Percentiles rank a stretch among this genome's conserved stretches.
Evolutionary conservation across 805 yeast species (phyloP).

Genomic region (Zygoascus bituminiphila): DNA sequence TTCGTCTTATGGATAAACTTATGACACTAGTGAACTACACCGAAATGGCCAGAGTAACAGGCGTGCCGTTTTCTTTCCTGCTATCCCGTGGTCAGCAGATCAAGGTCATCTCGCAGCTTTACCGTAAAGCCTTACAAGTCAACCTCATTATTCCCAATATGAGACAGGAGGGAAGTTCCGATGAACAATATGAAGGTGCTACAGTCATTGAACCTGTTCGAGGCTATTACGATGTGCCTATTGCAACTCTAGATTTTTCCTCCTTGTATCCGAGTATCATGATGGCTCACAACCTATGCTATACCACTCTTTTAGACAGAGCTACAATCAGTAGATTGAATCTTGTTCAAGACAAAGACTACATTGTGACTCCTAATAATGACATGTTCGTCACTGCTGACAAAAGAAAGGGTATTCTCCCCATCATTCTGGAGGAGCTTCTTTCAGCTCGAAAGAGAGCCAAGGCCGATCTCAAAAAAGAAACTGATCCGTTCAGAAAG

Average conservation of each 20-base stretch:
- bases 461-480: conserved; percentile 80
- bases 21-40: conserved; percentile 97
- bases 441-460: conserved; percentile 90
- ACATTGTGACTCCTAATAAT: conserved; percentile 82
- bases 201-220: conserved; percentile 95
- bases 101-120: conserved; percentile 91
- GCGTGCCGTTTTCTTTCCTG: conserved; percentile 90
- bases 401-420: conserved; percentile 76
- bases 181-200: conserved; percentile 97
- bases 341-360: conserved; percentile 65
- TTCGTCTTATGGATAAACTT: conserved; percentile 78
- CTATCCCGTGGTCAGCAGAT: conserved; percentile 94
- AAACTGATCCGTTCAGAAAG: conserved; percentile 86
- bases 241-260: conserved; percentile 96
- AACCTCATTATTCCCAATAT: conserved; percentile 87
- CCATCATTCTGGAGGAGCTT: conserved; percentile 83
- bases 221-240: conserved; percentile 95
- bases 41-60: conserved; percentile 99
- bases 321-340: conserved; percentile 57
- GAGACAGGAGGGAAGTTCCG: conserved; percentile 68
- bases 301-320: conserved; percentile 74
- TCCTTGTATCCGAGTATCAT: conserved; percentile 95
- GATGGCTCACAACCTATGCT: conserved; percentile 98
- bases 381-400: conserved; percentile 74
- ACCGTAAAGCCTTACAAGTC: conserved; percentile 81